Percentiles rank a stretch among this genome's conserved stretches.
Conservation (phyloP, 2,329 filamentous ascomycete species). For the Colletotrichum gloeosporioides region DNA sequence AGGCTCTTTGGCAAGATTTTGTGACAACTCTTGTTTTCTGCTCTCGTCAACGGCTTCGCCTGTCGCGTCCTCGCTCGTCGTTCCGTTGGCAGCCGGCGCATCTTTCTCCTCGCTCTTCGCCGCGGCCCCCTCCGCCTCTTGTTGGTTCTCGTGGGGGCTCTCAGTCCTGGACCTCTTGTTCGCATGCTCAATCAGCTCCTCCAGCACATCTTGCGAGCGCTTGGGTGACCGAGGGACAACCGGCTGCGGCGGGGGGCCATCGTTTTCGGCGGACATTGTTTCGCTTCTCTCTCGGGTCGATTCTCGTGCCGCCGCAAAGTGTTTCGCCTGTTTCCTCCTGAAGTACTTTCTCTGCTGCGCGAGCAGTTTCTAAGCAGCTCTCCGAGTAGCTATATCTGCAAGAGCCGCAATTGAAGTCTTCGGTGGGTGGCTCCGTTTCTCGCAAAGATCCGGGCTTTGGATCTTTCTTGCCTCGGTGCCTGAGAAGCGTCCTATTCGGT, state of each 20-base stretch:
- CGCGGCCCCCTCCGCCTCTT: not conserved
- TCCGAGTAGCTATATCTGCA: not conserved
- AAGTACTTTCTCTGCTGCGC: not conserved
- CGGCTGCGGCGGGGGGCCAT: not conserved
- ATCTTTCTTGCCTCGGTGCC: not conserved
- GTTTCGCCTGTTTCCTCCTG: not conserved
- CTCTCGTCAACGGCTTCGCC: not conserved
- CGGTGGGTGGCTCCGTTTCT: not conserved
- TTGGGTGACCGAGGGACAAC: not conserved
- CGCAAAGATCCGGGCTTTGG: not conserved
- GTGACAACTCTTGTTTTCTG: not conserved
- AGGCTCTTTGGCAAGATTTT: not conserved
- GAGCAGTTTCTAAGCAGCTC: not conserved
- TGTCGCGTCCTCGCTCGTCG: not conserved
- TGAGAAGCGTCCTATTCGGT: not conserved
- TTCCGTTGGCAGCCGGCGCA: not conserved
- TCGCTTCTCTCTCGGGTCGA: not conserved
- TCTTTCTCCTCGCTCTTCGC: not conserved
- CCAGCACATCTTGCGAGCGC: not conserved
- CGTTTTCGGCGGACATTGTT: not conserved
- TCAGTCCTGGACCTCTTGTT: slow-evolving; percentile 6
- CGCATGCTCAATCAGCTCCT: not conserved
- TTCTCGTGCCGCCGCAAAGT: not conserved
- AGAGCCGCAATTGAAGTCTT: not conserved
- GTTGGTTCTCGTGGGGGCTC: not conserved